Evolutionary conservation across 768 basidiomycete genomes (phyloP).

Genomic region (Lactifluus hygrophoroides): DNA sequence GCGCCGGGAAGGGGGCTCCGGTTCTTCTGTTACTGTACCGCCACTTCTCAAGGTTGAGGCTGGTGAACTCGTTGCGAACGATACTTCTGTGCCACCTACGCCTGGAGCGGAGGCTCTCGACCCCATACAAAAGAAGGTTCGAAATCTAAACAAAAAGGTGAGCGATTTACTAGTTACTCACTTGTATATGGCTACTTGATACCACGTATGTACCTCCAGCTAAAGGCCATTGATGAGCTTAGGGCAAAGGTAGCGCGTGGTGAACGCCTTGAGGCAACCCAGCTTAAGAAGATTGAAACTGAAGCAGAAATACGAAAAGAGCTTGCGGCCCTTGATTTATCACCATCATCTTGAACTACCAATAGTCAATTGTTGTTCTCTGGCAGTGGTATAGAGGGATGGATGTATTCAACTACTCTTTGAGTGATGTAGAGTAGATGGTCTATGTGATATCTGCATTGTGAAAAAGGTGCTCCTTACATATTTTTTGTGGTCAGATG

Average conservation of each 20-base stretch:
- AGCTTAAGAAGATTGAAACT: constrained; percentile 93
- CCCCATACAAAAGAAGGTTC: constrained; percentile 81
- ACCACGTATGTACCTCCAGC: constrained; percentile 35
- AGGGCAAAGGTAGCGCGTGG: constrained; percentile 88
- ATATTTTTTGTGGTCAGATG: too few relatives aligned
- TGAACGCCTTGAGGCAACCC: constrained; percentile 88
- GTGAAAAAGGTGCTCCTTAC: too few relatives aligned
- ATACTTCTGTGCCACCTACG: constrained; percentile 39
- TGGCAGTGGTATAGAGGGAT: background rate
- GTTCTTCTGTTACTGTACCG: constrained; percentile 25
- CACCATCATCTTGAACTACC: too few relatives aligned
- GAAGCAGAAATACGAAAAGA: constrained; percentile 81
- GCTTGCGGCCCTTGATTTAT: constrained; percentile 36
- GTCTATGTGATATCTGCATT: background rate
- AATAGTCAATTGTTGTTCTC: background rate
- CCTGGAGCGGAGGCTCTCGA: constrained; percentile 60
- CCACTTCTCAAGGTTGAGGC: constrained; percentile 31
- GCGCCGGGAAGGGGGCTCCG: constrained; percentile 23
- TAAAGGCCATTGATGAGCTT: constrained; percentile 98
- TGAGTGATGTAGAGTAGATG: background rate
- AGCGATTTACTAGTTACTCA: constrained; percentile 19
- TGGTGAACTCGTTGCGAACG: background rate
- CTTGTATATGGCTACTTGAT: constrained; percentile 5
- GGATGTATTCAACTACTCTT: background rate
- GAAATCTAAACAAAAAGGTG: constrained; percentile 95